Percentiles rank a stretch among this genome's conserved stretches.
These are phyloP conservation scores for Ophiostoma novo-ulmi DNA, from an alignment of 2,329 filamentous ascomycete genomes.

Conservation along the genomic window DNA sequence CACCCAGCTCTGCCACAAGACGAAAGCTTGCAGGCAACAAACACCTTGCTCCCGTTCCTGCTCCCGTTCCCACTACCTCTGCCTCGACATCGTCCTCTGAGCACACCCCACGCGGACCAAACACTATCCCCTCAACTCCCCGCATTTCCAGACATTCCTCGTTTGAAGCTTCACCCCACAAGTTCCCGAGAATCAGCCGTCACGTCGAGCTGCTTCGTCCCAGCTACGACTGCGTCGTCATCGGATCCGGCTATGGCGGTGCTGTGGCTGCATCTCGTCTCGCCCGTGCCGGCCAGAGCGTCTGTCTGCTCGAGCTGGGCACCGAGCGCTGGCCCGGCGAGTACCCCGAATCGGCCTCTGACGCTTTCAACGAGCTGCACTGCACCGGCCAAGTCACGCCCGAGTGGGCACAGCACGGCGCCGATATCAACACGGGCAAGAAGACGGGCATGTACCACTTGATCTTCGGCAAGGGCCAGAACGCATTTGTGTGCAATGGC, in stretches of 20 bases:
- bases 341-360: conserved; percentile 48
- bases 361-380: conserved; percentile 50
- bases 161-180: conserved; percentile 21
- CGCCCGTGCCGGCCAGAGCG: conserved; percentile 54
- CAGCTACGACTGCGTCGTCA: conserved; percentile 60
- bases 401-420: conserved; percentile 35
- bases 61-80: background rate
- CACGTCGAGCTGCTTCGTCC: conserved; percentile 53
- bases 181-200: conserved; percentile 51
- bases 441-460: conserved; percentile 60
- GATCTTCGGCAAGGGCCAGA: conserved; percentile 58
- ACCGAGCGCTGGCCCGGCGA: conserved; percentile 63
- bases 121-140: conserved; percentile 29
- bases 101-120: background rate
- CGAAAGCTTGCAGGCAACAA: background rate
- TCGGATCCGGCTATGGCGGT: conserved; percentile 65
- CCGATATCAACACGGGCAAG: conserved; percentile 46
- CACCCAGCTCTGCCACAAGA: background rate
- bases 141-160: conserved; percentile 1
- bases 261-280: conserved; percentile 61
- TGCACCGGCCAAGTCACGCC: conserved; percentile 51
- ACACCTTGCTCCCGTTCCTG: background rate
- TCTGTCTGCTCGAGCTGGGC: conserved; percentile 61
- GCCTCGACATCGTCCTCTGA: background rate
- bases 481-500: conserved; percentile 54